A percentile compares a stretch with the other conserved stretches of the same genome.
phyloP scores from a whole-genome alignment of 2,329 filamentous ascomycete genomes.

The Ophiostoma himal-ulmi region DNA sequence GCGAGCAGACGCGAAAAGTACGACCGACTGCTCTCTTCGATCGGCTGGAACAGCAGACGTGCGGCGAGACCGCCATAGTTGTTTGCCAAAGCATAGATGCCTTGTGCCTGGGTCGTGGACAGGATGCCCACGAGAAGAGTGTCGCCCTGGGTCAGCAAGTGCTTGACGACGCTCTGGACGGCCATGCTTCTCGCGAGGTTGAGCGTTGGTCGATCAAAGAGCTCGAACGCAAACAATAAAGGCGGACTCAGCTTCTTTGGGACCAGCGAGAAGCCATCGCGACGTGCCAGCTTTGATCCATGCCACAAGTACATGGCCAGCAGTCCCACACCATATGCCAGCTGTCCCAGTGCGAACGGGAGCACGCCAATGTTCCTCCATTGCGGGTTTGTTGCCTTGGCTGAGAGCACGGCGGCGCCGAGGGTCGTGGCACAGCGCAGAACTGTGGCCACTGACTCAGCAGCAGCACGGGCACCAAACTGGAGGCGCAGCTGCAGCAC shows the following conservation, averaged over 20 bases:
- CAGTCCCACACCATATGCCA: slow-evolving; percentile 65
- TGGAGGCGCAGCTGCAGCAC: slow-evolving; percentile 75
- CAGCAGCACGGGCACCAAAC: slow-evolving; percentile 72
- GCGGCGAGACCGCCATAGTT: slow-evolving; percentile 91
- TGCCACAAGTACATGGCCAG: slow-evolving; percentile 63
- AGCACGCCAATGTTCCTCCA: slow-evolving; percentile 62
- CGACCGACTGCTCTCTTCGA: slow-evolving; percentile 88
- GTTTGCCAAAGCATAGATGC: slow-evolving; percentile 84
- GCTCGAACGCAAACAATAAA: slow-evolving; percentile 51
- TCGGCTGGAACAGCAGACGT: slow-evolving; percentile 83
- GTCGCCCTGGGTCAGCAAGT: slow-evolving; percentile 90
- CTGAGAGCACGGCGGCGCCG: slow-evolving; percentile 53
- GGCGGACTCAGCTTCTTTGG: slow-evolving; percentile 37
- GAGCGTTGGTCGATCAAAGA: slow-evolving; percentile 65
- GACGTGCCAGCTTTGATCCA: slow-evolving; percentile 50
- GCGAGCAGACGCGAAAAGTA: slow-evolving; percentile 78
- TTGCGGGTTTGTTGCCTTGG: neutral
- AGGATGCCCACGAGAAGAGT: slow-evolving; percentile 78
- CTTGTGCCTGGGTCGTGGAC: slow-evolving; percentile 73
- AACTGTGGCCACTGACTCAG: slow-evolving; percentile 78
- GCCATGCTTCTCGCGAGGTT: slow-evolving; percentile 75
- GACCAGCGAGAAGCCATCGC: slow-evolving; percentile 64
- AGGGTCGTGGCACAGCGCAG: slow-evolving; percentile 72
- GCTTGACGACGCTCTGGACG: slow-evolving; percentile 83
- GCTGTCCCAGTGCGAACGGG: slow-evolving; percentile 83